phyloP scores from a whole-genome alignment of 208 protist genomes.

The Tritrichomonas musculus region DNA sequence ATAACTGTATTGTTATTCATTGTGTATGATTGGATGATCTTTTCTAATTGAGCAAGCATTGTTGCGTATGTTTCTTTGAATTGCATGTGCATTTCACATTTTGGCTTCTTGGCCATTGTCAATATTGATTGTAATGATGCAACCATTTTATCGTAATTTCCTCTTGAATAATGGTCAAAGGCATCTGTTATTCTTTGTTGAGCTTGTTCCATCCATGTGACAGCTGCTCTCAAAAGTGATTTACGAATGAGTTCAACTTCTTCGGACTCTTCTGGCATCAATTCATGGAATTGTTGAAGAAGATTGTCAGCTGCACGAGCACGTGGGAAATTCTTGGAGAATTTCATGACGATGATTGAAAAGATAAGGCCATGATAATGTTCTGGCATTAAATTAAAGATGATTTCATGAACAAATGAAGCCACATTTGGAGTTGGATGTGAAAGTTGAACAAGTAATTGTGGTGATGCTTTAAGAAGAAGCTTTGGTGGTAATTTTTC shows the following conservation, averaged over 20 bases:
- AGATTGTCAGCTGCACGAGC: background rate
- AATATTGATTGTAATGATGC: background rate
- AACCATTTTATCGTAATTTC: background rate
- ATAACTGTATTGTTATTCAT: too few relatives aligned
- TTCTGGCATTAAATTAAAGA: background rate
- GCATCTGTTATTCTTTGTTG: background rate
- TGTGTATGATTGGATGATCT: background rate
- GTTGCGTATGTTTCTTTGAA: background rate
- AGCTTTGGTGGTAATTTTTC: background rate
- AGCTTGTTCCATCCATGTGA: slow-evolving; percentile 5
- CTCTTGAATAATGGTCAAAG: background rate
- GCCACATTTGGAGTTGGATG: background rate
- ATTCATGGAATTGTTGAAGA: background rate
- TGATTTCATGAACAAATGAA: background rate
- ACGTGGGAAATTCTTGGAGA: background rate
- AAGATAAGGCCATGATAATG: background rate
- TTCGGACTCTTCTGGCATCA: background rate
- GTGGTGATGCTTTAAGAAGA: slow-evolving; percentile 17
- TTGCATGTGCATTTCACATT: background rate
- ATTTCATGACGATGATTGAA: background rate
- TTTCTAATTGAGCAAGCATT: background rate
- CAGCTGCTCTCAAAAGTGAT: background rate
- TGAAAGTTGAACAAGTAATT: background rate
- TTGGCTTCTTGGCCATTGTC: background rate
- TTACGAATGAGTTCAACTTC: background rate